Percentiles rank a stretch among this genome's conserved stretches.
Conservation (phyloP, 2,329 filamentous ascomycete genomes). For the Coniochaeta sp. region DNA sequence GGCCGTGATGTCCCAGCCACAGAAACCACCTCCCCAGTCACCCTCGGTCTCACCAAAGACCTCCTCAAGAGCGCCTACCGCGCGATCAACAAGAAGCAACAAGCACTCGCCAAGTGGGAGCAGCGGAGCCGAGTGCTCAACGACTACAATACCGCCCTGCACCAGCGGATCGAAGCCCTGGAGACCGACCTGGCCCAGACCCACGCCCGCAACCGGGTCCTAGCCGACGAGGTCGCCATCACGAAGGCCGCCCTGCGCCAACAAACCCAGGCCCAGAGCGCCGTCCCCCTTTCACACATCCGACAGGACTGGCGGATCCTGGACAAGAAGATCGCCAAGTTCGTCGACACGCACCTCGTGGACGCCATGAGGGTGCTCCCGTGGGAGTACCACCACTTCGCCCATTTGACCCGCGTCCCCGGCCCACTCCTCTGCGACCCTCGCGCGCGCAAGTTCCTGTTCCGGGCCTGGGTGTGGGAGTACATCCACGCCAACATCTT, state of each 20-base stretch:
- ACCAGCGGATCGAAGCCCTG: too few relatives aligned
- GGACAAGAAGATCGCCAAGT: neutral
- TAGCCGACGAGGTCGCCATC: neutral
- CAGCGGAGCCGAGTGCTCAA: neutral
- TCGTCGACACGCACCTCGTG: neutral
- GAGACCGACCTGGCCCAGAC: neutral
- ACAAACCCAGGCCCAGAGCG: neutral
- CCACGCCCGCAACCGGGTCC: neutral
- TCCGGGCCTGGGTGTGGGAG: neutral
- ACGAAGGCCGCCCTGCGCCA: neutral
- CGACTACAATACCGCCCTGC: neutral
- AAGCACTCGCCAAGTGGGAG: too few relatives aligned
- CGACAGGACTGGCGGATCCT: neutral
- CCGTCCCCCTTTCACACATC: neutral
- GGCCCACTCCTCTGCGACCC: neutral
- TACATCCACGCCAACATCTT: neutral
- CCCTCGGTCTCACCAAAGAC: neutral
- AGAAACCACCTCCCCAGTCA: neutral
- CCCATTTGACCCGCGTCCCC: neutral
- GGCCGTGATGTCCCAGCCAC: neutral
- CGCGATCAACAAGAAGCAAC: neutral
- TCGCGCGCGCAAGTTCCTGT: neutral
- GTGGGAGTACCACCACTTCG: neutral
- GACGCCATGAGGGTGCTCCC: neutral
- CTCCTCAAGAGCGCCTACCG: neutral